These are phyloP conservation scores for Parasitella parasitica DNA, from an alignment of 371 early-diverging fungal genomes.

Conservation along the genomic window DNA sequence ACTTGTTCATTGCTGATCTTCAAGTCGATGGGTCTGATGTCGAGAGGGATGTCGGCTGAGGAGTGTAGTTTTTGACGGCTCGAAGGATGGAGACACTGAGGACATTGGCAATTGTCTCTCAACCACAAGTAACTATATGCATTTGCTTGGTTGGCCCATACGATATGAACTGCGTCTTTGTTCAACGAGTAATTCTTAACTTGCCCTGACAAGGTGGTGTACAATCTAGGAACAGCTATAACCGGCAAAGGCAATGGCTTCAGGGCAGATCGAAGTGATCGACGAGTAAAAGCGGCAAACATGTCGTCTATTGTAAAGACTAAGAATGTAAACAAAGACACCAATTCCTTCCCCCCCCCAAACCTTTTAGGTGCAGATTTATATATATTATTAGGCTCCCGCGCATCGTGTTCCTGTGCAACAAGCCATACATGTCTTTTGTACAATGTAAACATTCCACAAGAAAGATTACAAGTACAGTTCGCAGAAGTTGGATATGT, in stretches of 20 bases:
- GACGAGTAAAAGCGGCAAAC: background rate
- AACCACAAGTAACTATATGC: slow-evolving; percentile 73
- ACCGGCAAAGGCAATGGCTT: background rate
- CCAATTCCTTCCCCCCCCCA: background rate
- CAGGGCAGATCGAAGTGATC: background rate
- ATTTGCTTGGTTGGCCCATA: slow-evolving; percentile 21
- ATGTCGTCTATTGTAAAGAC: background rate
- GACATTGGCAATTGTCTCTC: slow-evolving; percentile 81
- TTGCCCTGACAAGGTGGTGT: background rate
- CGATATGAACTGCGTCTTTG: slow-evolving; percentile 21
- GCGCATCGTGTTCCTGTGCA: background rate
- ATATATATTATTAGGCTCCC: background rate
- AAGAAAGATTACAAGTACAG: background rate
- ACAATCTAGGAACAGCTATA: background rate
- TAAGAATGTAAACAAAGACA: background rate
- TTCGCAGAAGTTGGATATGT: too few species aligned
- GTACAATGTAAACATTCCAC: background rate
- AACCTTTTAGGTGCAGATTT: background rate
- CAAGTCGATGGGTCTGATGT: slow-evolving; percentile 43
- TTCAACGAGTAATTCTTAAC: background rate
- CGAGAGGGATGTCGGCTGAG: slow-evolving; percentile 67
- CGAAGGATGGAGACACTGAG: slow-evolving; percentile 69
- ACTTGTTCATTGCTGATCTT: slow-evolving; percentile 29
- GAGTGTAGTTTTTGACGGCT: slow-evolving; percentile 83
- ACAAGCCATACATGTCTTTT: background rate